Evolutionary conservation across 2,329 filamentous ascomycete species (phyloP).

Genomic region (Hypoxylon rubiginosum): DNA sequence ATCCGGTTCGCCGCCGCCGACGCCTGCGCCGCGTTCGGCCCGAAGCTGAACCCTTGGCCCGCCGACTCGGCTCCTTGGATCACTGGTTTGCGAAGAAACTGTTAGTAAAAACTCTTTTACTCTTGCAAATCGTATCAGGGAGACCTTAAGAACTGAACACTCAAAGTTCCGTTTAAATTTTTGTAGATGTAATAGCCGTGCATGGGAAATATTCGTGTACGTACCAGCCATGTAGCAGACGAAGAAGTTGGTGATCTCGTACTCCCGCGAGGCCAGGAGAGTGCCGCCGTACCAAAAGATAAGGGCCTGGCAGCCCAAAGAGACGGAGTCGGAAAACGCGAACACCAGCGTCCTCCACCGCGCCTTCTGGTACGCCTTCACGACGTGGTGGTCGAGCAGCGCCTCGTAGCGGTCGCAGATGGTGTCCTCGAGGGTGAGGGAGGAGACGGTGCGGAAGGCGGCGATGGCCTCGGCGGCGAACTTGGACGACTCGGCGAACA

Average conservation of each 20-base stretch:
- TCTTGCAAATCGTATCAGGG: background rate
- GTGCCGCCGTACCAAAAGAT: slow-evolving; percentile 76
- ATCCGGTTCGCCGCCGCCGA: slow-evolving; percentile 72
- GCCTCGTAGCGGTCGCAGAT: slow-evolving; percentile 73
- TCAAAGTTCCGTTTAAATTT: too few species aligned
- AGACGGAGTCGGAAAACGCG: slow-evolving; percentile 76
- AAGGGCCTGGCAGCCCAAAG: slow-evolving; percentile 73
- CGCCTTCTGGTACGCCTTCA: slow-evolving; percentile 70
- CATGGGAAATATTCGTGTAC: slow-evolving; percentile 2
- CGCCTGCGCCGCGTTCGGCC: slow-evolving; percentile 73
- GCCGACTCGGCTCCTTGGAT: slow-evolving; percentile 77
- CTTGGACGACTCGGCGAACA: slow-evolving; percentile 79
- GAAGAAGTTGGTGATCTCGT: slow-evolving; percentile 62
- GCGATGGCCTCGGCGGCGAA: slow-evolving; percentile 81
- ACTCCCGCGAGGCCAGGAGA: slow-evolving; percentile 67
- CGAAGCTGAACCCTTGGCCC: slow-evolving; percentile 76
- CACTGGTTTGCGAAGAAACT: slow-evolving; percentile 52
- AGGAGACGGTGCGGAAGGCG: slow-evolving; percentile 79
- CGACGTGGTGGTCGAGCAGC: slow-evolving; percentile 71
- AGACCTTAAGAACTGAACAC: background rate
- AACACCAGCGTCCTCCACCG: slow-evolving; percentile 74
- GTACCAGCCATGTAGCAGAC: slow-evolving; percentile 70
- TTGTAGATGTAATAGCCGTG: too few species aligned
- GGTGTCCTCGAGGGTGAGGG: slow-evolving; percentile 76
- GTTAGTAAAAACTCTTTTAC: slow-evolving; percentile 11